These are phyloP conservation scores for Daedaleopsis sinensis DNA, from an alignment of 768 basidiomycete species.

Conservation along the genomic window DNA sequence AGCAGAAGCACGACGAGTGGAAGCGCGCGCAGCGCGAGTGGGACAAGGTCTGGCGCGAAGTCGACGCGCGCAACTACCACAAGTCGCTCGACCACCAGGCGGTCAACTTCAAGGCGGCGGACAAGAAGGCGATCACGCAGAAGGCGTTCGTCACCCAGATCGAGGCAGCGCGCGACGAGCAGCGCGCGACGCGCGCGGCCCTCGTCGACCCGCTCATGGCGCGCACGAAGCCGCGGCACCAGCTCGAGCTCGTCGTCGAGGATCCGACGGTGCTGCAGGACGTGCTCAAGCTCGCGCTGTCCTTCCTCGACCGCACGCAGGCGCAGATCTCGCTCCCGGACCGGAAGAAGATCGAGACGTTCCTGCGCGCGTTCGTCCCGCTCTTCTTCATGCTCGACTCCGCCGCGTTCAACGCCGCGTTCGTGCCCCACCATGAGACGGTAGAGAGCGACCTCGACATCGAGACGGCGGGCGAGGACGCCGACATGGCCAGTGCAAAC, in stretches of 20 bases:
- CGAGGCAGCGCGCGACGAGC: conserved; percentile 82
- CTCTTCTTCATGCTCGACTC: conserved; percentile 60
- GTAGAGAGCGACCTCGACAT: conserved; percentile 54
- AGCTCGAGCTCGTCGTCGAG: conserved; percentile 77
- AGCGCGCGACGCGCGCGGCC: conserved; percentile 70
- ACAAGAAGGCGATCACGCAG: conserved; percentile 81
- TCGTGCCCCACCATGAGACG: conserved; percentile 59
- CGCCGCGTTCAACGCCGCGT: conserved; percentile 68
- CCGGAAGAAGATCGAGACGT: conserved; percentile 80
- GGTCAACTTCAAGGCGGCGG: conserved; percentile 84
- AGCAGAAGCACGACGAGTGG: conserved; percentile 99
- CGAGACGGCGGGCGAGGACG: conserved; percentile 39
- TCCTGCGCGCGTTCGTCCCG: conserved; percentile 55
- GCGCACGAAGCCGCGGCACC: conserved; percentile 70
- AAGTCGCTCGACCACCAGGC: conserved; percentile 94
- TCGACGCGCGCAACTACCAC: conserved; percentile 91
- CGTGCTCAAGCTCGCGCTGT: conserved; percentile 83
- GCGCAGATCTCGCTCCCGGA: conserved; percentile 73
- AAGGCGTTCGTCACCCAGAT: conserved; percentile 84
- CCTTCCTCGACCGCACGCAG: conserved; percentile 88
- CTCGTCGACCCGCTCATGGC: conserved; percentile 54
- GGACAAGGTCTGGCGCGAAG: conserved; percentile 99
- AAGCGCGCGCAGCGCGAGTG: conserved; percentile 96
- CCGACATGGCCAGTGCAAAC: conserved; percentile 35
- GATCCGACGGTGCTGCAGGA: conserved; percentile 84